Evolutionary conservation across 1,139 yeast species (phyloP), one percentile per base, ranked within the genome.

Genomic region (Blastobotrys illinoisensis): DNA sequence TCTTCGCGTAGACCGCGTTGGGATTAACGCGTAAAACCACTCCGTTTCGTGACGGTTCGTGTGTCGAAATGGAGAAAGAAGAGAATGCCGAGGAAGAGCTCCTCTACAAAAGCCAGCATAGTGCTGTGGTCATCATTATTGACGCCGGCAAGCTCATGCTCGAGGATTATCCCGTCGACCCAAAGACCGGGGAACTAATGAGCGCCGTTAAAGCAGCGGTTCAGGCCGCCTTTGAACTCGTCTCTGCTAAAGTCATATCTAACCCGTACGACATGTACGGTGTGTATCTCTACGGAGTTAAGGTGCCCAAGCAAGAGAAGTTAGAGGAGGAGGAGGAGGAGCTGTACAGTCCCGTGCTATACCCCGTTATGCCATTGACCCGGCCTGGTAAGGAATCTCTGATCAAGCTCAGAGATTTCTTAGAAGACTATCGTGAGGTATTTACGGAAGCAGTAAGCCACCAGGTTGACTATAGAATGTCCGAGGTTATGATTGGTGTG

Each of bases 211-310:
- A 57, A 24, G 49, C 58, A 11, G 71, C 73, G 5, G 62, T 73
- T 11, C 62, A 62, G 9, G 65, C 70, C 1, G 73, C 68, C 1
- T 63, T 63, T 43, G 65, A 64, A 19, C 60, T 69, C 2, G 60
- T 72, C 4, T 64, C 67, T 13, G 62, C 65, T 40, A 58, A 72
- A 20, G 63, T 68, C 24, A 60, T 68, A 18, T 61, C 66, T 1
- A 53, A 61, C 11, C 67, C 71, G 1, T 55, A 56, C 3, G 71
- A 68, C 51, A 66, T 59, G 46, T 59, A 70, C 6, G 76, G 75
- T 4, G 62, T 72, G 13, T 46, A 71, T 20, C 58, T 73, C 5
- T 72, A 63, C 53, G 73, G 74, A 3, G 60, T 65, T 13, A 61
- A 61, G 13, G 40, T 32, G 5, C 40, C 40, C 40, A 32, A 32